phyloP scores from a whole-genome alignment of 495 filamentous ascomycete species.

The Xylaria acuta region DNA sequence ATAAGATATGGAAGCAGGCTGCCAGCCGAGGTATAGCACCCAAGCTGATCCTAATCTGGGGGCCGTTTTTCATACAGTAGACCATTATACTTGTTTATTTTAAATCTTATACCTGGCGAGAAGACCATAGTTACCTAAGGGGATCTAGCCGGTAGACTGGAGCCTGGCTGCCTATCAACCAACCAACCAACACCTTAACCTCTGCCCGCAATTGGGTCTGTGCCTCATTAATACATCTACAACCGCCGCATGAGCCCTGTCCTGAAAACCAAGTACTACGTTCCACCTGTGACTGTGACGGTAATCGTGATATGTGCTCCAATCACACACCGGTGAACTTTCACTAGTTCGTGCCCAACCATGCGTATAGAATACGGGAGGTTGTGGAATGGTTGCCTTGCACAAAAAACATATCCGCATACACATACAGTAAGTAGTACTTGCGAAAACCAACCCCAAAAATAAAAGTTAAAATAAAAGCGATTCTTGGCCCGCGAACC shows the following conservation, averaged over 20 bases:
- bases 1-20: background rate
- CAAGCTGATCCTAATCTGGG: constrained; percentile 4
- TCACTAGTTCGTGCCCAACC: background rate
- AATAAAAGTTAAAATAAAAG: no score
- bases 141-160: background rate
- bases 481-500: background rate
- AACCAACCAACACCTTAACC: background rate
- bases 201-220: background rate
- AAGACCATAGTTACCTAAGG: background rate
- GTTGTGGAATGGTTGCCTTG: background rate
- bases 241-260: background rate
- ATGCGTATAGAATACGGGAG: background rate
- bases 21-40: background rate
- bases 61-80: background rate
- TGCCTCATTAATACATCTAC: background rate
- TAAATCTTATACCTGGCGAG: background rate
- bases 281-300: background rate
- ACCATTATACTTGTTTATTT: background rate
- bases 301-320: background rate
- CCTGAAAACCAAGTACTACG: background rate
- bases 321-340: background rate
- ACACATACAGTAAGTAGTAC: background rate
- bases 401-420: background rate
- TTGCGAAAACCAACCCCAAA: background rate
- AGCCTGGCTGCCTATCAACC: background rate